Percentiles rank a stretch among this genome's conserved stretches.
Evolutionary conservation across 2,329 filamentous ascomycete species (phyloP).

Genomic region (Periconia sp.): DNA sequence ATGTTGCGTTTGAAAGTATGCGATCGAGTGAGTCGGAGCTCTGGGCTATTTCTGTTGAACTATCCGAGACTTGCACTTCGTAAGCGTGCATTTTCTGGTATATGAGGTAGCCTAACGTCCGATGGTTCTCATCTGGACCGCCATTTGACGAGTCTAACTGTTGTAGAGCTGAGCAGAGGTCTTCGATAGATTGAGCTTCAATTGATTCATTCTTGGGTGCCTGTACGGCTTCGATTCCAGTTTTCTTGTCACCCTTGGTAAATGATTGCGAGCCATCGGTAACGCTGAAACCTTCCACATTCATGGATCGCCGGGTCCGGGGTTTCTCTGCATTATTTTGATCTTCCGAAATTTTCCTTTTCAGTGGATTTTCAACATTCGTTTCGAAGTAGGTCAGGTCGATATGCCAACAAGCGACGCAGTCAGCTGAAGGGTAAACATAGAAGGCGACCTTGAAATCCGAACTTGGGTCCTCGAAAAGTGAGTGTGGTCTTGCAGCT

Average conservation of each 20-base stretch:
- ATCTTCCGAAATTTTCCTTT: too few relatives aligned
- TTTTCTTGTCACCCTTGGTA: too few relatives aligned
- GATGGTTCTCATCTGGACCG: neutral
- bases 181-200: neutral
- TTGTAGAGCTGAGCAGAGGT: neutral
- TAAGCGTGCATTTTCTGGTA: neutral
- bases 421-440: neutral
- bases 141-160: neutral
- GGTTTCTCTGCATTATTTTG: too few relatives aligned
- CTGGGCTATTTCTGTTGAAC: neutral
- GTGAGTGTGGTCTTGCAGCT: neutral
- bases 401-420: neutral
- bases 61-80: neutral
- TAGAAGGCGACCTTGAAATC: neutral
- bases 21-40: neutral
- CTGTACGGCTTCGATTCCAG: neutral
- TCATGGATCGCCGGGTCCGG: too few relatives aligned
- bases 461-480: neutral
- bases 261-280: too few relatives aligned
- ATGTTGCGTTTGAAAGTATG: neutral
- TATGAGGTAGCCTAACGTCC: neutral
- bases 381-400: neutral
- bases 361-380: neutral
- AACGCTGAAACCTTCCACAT: too few relatives aligned
- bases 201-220: neutral